Conservation (phyloP, 2,329 filamentous ascomycete species). For the Ophiognomonia clavigignenti-juglandacearum region DNA sequence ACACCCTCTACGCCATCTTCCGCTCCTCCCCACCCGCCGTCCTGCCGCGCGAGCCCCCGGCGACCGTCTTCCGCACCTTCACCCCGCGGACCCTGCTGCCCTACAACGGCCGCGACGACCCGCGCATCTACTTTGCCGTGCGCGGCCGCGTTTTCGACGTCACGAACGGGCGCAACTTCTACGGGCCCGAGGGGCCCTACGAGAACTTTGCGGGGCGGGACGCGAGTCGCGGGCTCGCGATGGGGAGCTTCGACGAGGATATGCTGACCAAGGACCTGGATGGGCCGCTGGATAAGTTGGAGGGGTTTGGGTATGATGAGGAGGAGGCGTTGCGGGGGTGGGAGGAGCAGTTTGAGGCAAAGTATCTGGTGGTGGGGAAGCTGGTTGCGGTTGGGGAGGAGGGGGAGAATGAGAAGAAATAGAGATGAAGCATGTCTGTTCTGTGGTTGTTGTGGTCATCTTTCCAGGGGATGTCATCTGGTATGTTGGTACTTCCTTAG, state of each 20-base stretch:
- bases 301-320: conserved; percentile 68
- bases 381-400: conserved; percentile 56
- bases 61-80: conserved; percentile 63
- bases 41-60: conserved; percentile 49
- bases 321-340: conserved; percentile 80
- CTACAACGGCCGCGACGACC: conserved; percentile 70
- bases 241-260: conserved; percentile 87
- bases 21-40: conserved; percentile 40
- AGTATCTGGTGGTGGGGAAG: conserved; percentile 92
- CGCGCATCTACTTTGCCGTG: conserved; percentile 85
- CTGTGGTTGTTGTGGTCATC: not conserved
- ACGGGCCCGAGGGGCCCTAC: conserved; percentile 92
- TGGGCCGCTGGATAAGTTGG: conserved; percentile 72
- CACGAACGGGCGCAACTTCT: conserved; percentile 81
- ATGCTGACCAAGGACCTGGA: conserved; percentile 92
- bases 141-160: conserved; percentile 91
- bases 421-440: conserved; percentile 17
- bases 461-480: no score
- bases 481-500: no score
- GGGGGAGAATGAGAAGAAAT: conserved; percentile 18
- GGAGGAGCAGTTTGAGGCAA: conserved; percentile 90
- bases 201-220: conserved; percentile 94
- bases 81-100: conserved; percentile 78
- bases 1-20: conserved; percentile 54
- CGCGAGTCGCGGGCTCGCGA: conserved; percentile 80